Evolutionary conservation across 805 yeast species (phyloP), one percentile per base, ranked within the genome.

Genomic region (Suhomyces xylopsoci): DNA sequence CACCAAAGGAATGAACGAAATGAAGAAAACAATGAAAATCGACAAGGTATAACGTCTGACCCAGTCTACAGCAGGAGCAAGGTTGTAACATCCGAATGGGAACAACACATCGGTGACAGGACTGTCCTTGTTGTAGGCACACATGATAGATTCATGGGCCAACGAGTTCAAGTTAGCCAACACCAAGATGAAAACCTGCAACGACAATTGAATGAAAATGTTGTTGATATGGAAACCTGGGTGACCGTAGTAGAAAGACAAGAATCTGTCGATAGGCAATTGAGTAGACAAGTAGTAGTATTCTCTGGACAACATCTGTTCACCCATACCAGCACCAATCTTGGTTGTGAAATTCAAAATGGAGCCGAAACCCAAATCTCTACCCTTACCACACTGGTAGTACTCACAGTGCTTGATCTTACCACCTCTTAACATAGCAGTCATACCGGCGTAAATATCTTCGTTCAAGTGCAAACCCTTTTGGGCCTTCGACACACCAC

Each of bases 271-370:
- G 62, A 88, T 71, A 44, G 93, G 94, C 57, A 88, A 74, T 65
- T 85, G 91, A 38, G 93, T 85, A 64, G 93, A 90, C 69, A 88
- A 70, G 69, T 87, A 87, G 71, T 84, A 88, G 68, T 88, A 88
- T 68, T 88, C 96, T 73, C 96, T 80, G 25, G 92, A 87, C 55
- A 88, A 74, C 85, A 88, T 85, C 69, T 88, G 96, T 71, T 88
- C 96, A 69, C 94, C 94, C 96, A 88, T 88, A 73, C 96, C 96
- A 60, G 94, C 92, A 71, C 96, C 96, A 80, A 88, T 87, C 73
- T 88, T 88, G 42, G 92, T 87, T 20, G 91, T 87, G 80, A 88
- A 88, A 71, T 88, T 88, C 78, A 87, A 78, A 73, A 88, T 87
- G 5, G 94, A 87, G 54, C 91, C 91, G 70, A 88, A 88, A 66